These are phyloP conservation scores for Cercospora canescens DNA, from an alignment of 2,329 filamentous ascomycete genomes.

Conservation along the genomic window DNA sequence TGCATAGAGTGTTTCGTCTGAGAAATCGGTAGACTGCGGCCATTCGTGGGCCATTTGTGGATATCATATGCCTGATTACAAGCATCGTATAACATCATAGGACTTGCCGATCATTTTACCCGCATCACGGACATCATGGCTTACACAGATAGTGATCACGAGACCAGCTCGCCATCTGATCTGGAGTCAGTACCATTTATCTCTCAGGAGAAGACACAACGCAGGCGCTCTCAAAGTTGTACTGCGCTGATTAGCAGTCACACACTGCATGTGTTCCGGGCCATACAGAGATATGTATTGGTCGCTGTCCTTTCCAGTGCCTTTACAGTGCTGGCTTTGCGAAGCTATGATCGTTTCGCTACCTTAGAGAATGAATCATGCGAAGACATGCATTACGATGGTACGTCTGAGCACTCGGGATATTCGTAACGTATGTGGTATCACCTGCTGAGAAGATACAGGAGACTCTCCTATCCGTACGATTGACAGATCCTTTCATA, in stretches of 20 bases:
- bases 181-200: neutral
- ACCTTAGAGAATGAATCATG: neutral
- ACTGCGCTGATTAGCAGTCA: neutral
- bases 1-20: neutral
- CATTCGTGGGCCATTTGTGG: neutral
- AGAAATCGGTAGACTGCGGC: neutral
- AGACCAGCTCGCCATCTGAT: neutral
- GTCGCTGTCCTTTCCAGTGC: neutral
- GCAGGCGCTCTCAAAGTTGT: neutral
- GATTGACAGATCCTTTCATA: neutral
- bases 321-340: neutral
- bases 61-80: neutral
- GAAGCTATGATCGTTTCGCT: neutral
- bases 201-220: neutral
- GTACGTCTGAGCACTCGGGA: neutral
- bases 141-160: neutral
- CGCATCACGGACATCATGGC: neutral
- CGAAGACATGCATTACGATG: neutral
- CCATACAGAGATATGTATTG: neutral
- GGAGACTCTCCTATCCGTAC: neutral
- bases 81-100: neutral
- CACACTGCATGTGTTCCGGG: neutral
- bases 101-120: neutral
- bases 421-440: accelerated
- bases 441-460: neutral